Conservation (phyloP, 2,329 filamentous ascomycete genomes). For the Leptographium lundbergii region DNA sequence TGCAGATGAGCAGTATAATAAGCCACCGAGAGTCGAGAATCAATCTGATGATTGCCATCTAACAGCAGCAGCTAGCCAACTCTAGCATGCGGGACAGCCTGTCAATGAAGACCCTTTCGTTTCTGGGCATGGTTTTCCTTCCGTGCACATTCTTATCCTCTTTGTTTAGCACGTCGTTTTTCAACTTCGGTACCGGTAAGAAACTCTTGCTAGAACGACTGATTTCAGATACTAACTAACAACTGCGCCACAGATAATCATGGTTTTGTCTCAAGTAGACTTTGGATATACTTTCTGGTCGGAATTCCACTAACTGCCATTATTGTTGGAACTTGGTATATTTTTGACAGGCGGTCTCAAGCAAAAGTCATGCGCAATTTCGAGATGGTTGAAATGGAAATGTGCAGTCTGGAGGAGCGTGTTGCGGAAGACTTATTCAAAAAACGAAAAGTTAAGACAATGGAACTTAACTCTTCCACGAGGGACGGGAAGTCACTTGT, state of each 20-base stretch:
- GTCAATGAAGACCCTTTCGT: slow-evolving; percentile 4
- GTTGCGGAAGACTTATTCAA: background rate
- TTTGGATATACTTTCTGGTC: slow-evolving; percentile 7
- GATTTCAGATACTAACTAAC: background rate
- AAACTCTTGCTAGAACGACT: background rate
- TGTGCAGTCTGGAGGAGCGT: background rate
- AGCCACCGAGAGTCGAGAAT: slow-evolving; percentile 22
- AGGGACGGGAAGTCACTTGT: too few relatives aligned
- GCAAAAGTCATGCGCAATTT: background rate
- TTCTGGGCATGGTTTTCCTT: slow-evolving; percentile 3
- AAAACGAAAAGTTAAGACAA: background rate
- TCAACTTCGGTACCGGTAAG: background rate
- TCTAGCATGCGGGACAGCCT: slow-evolving; percentile 10
- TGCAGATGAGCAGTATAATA: slow-evolving; percentile 21
- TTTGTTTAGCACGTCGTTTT: slow-evolving; percentile 7
- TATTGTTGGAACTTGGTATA: slow-evolving; percentile 1
- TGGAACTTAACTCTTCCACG: too few relatives aligned
- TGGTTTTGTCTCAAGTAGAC: background rate
- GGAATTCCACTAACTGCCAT: slow-evolving; percentile 1
- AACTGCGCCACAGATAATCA: background rate
- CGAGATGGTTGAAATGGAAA: background rate
- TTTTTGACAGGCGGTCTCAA: background rate
- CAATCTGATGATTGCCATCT: slow-evolving; percentile 18
- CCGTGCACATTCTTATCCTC: slow-evolving; percentile 5
- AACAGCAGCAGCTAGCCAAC: slow-evolving; percentile 13